Evolutionary conservation across 495 filamentous ascomycete genomes (phyloP).

Genomic region (Usnea hakonensis): DNA sequence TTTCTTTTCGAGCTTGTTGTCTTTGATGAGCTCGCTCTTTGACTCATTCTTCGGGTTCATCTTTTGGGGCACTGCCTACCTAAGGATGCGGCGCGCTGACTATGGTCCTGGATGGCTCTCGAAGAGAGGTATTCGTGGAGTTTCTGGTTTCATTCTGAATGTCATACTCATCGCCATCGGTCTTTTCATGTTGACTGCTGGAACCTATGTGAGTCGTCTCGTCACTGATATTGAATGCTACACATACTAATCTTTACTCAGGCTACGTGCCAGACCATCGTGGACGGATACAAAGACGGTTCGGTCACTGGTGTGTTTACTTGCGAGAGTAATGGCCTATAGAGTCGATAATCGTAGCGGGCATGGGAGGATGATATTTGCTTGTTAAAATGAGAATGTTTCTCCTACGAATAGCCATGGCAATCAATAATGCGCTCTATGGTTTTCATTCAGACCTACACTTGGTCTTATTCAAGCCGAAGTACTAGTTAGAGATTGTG

Average conservation of each 20-base stretch:
- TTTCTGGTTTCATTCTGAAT: conserved; percentile 56
- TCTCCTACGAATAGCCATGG: background rate
- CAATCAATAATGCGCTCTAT: background rate
- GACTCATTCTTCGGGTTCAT: conserved; percentile 93
- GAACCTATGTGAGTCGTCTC: conserved; percentile 62
- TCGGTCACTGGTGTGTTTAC: conserved; percentile 53
- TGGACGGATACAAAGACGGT: conserved; percentile 49
- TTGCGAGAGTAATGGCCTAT: conserved; percentile 52
- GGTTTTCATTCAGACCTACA: too few species aligned
- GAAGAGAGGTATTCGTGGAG: conserved; percentile 52
- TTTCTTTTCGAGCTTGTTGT: conserved; percentile 77
- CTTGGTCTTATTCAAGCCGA: too few species aligned
- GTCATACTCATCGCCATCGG: conserved; percentile 62
- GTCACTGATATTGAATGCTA: background rate
- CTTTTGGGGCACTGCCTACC: conserved; percentile 85
- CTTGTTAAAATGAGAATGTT: background rate
- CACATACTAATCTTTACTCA: conserved; percentile 20
- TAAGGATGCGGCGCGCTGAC: conserved; percentile 69
- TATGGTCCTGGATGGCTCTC: conserved; percentile 53
- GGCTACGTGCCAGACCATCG: conserved; percentile 55
- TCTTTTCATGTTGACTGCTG: conserved; percentile 64
- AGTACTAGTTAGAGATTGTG: too few species aligned
- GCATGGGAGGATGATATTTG: background rate
- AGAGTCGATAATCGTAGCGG: conserved; percentile 8
- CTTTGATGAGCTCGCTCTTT: conserved; percentile 82